Base-by-base conservation (phyloP, 805 yeast genomes). In the Yarrowia divulgata region DNA sequence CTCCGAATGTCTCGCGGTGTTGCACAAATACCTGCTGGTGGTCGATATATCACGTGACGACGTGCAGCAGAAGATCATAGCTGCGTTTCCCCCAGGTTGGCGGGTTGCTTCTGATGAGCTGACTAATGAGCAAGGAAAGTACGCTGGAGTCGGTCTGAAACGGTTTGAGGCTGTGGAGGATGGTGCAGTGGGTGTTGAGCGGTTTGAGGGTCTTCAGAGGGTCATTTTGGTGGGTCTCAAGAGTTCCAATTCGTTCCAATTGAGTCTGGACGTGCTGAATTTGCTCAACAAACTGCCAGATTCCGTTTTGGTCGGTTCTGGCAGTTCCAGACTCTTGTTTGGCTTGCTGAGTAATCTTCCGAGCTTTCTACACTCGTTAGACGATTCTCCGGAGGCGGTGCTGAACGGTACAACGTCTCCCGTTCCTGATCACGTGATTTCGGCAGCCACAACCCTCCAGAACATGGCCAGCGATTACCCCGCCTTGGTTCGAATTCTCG, bases 21-120 rank as follows among this genome's bases (percentile, higher is more conserved):
- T 94, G 74, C 86, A 91, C 37, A 93, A 91, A 74, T 89, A 93
- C 74, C 85, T 95, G 12, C 87, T 93, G 1, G 94, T 93, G 75
- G 91, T 94, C 74, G 97, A 92, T 75, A 80, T 92, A 66, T 93
- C 90, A 72, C 87, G 97, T 0, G 90, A 89, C 0, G 97, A 90
- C 69, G 91, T 97, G 0, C 94, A 93, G 1, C 87, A 89, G 32
- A 88, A 96, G 77, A 82, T 93, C 70, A 86, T 91, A 18, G 85
- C 95, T 0, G 90, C 95, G 0, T 95, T 93, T 76, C 99, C 99
- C 0, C 88, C 95, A 0, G 89, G 90, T 70, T 95, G 98, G 99
- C 97, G 93, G 75, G 97, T 63, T 10, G 55, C 68, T n/a, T 19
- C 57, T 9, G 68, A 63, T 8, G 68, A 63, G 18, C 57, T 63